Evolutionary conservation across 495 filamentous ascomycete genomes (phyloP), one percentile per base, ranked within the genome.

Genomic region (Aspergillus asperescens): DNA sequence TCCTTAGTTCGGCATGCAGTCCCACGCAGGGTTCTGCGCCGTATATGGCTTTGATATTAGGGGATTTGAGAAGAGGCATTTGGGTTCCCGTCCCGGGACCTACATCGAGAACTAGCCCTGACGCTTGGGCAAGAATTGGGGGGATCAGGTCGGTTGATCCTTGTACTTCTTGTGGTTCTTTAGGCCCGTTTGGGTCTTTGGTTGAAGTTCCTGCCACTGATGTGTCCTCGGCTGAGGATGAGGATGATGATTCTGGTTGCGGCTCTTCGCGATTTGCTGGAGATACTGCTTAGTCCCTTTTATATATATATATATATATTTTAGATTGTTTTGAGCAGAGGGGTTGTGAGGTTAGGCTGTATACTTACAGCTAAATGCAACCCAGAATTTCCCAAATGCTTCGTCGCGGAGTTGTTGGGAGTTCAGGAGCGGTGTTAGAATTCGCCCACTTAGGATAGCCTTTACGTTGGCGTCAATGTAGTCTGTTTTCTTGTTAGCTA

Each of bases 1-100:
- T 49, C 3, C 68, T 68, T 27, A 91, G 67, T 10, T 56, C 59
- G 1, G 39, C 53, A 62, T 89, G 85, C 0, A 85, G 73, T 0
- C 65, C 66, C 0, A 29, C 3, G 60, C 86, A 87, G 2, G 86
- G 86, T 67, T 89, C 85, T 1, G 87, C 71, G 56, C 85, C 85
- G 63, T 81, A 86, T 38, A 89, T 75, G 48, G 76, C 73, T 27
- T 67, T 79, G 48, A 87, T 74, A 4, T 57, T 57, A 0, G 62
- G 65, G 5, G 68, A 66, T 38, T 62, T 66, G 13, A 76, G 65
- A 42, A 71, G 66, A 9, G 69, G 69, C 65, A 77, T 74, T 43
- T 77, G 71, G 1, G 67, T 66, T 27, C 77, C 76, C 23, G 71
- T 71, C 8, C 77, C 77, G n/a, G 77, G 75, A 13, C 76, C 76